phyloP scores from a whole-genome alignment of 257 asterid genomes.

The Fraxinus americana region DNA sequence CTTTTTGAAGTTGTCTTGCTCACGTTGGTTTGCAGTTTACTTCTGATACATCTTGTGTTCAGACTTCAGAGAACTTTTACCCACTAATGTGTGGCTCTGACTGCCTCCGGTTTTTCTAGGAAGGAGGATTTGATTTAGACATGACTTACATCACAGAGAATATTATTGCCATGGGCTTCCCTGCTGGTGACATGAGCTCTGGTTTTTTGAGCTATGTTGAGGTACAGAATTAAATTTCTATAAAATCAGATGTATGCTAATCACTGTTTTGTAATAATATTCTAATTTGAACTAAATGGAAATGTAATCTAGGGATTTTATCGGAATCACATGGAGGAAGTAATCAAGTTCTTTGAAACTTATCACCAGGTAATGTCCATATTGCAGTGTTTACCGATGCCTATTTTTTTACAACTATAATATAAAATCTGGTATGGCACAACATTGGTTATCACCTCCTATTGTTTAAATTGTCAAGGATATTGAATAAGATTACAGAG shows the following conservation, averaged over 20 bases:
- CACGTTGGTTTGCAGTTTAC: not conserved
- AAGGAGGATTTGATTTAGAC: constrained; percentile 98
- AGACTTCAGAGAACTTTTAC: not conserved
- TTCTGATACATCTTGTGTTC: constrained; percentile 5
- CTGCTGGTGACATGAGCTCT: constrained; percentile 99
- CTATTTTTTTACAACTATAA: constrained; percentile 11
- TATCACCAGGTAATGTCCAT: constrained; percentile 77
- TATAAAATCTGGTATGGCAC: not conserved
- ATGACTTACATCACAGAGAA: constrained; percentile 99
- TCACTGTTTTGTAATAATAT: constrained; percentile 17
- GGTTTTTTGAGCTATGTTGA: constrained; percentile 97
- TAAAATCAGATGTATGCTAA: constrained; percentile 5
- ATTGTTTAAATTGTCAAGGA: too few relatives aligned
- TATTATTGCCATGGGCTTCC: constrained; percentile 99
- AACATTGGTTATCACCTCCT: constrained; percentile 15
- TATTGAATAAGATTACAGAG: too few relatives aligned
- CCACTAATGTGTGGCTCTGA: constrained; percentile 26
- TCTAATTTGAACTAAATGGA: constrained; percentile 34
- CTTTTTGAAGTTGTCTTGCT: constrained; percentile 4
- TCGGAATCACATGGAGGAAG: constrained; percentile 99
- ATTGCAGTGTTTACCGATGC: constrained; percentile 17
- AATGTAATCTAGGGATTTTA: constrained; percentile 72
- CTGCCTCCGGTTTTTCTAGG: constrained; percentile 46
- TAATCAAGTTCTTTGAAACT: constrained; percentile 89
- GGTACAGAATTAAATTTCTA: constrained; percentile 44